Conservation (phyloP, 805 yeast species). For the Sugiyamaella qingdaonensis region DNA sequence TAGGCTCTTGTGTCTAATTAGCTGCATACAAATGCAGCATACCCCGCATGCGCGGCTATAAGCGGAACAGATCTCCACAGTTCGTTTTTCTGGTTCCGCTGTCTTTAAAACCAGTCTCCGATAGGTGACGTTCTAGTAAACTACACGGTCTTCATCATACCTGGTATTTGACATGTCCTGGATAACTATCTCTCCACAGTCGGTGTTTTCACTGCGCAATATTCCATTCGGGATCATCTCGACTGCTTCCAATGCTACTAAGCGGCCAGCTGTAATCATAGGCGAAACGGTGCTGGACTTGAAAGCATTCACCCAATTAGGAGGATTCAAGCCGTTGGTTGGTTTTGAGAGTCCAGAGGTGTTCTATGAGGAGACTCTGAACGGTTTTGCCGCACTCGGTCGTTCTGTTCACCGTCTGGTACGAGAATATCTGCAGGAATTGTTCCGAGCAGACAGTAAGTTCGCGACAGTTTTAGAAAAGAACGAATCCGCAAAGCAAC, state of each 20-base stretch:
- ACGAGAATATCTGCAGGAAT: conserved; percentile 16
- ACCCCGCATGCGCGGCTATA: neutral
- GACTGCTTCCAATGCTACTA: conserved; percentile 4
- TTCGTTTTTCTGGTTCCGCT: neutral
- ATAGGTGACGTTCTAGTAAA: neutral
- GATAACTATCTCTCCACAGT: conserved; percentile 9
- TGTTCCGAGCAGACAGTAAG: conserved; percentile 15
- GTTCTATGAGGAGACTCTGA: conserved; percentile 16
- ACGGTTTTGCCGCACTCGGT: conserved; percentile 23
- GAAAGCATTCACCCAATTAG: conserved; percentile 14
- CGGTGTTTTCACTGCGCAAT: conserved; percentile 26
- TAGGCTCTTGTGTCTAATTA: too few relatives aligned
- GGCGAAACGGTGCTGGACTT: conserved; percentile 25
- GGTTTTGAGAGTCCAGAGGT: conserved; percentile 10
- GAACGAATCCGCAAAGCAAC: conserved; percentile 9
- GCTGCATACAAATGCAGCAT: neutral
- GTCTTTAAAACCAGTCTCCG: neutral
- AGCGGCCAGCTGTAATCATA: conserved; percentile 20
- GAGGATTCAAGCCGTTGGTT: conserved; percentile 9
- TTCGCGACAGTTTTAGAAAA: conserved; percentile 18
- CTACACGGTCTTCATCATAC: neutral
- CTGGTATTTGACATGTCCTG: conserved; percentile 4
- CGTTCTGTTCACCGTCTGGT: conserved; percentile 12
- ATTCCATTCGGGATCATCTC: conserved; percentile 27
- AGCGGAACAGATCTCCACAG: neutral